Percentiles rank a stretch among this genome's conserved stretches.
These are phyloP conservation scores for Diospyros lotus DNA, from an alignment of 148 eudicot species.

Conservation along the genomic window DNA sequence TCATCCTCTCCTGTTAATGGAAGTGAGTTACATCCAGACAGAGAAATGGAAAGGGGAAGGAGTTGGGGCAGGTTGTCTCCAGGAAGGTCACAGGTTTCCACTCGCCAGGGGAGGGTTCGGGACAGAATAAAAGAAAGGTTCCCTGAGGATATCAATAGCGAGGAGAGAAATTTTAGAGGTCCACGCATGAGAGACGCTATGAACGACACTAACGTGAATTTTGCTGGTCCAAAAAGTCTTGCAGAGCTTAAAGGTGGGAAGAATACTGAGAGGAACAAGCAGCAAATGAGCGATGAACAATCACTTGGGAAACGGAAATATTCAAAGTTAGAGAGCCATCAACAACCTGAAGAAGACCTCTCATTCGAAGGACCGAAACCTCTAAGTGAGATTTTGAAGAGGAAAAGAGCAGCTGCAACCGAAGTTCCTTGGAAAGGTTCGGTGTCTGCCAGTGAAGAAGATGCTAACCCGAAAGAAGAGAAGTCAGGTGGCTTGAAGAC, in stretches of 20 bases:
- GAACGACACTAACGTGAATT: constrained; percentile 25
- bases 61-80: constrained; percentile 47
- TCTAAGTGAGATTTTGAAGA: constrained; percentile 80
- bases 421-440: constrained; percentile 11
- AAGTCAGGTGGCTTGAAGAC: constrained; percentile 3
- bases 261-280: constrained; percentile 28
- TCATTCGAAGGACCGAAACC: constrained; percentile 95
- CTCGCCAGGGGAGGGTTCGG: constrained; percentile 57
- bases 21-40: constrained; percentile 24
- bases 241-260: constrained; percentile 55
- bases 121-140: constrained; percentile 59
- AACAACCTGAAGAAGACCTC: constrained; percentile 32
- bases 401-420: constrained; percentile 47
- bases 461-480: constrained; percentile 8
- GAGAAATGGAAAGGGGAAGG: constrained; percentile 41
- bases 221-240: constrained; percentile 62
- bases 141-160: constrained; percentile 41
- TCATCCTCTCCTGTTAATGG: constrained; percentile 40
- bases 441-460: constrained; percentile 3
- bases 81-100: constrained; percentile 33
- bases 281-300: constrained; percentile 26
- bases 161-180: constrained; percentile 38
- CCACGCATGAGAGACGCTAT: constrained; percentile 24
- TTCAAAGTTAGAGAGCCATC: constrained; percentile 28
- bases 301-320: constrained; percentile 56